Conservation (phyloP, 805 yeast genomes). For the Wickerhamomyces silvicola region DNA sequence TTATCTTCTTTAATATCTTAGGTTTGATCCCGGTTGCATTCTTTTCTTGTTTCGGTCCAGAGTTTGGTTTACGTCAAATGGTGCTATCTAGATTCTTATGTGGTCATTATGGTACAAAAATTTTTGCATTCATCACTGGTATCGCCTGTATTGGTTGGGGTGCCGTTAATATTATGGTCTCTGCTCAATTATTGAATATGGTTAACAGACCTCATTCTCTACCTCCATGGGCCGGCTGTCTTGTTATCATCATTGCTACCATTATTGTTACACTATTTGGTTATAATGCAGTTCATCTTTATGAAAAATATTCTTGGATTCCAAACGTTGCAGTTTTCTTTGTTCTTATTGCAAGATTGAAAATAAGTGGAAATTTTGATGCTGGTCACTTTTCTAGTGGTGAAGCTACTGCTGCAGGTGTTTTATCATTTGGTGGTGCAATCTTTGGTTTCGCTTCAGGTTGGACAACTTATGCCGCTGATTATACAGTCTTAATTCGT, state of each 20-base stretch:
- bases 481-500: slow-evolving; percentile 85
- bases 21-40: slow-evolving; percentile 80
- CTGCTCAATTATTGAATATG: slow-evolving; percentile 76
- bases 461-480: slow-evolving; percentile 91
- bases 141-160: slow-evolving; percentile 95
- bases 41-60: slow-evolving; percentile 77
- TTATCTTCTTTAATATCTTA: slow-evolving; percentile 65
- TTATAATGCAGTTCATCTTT: slow-evolving; percentile 70
- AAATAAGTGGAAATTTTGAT: slow-evolving; percentile 57
- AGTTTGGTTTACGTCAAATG: slow-evolving; percentile 85
- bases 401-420: slow-evolving; percentile 62
- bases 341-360: slow-evolving; percentile 72
- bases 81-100: slow-evolving; percentile 68
- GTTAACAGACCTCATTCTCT: slow-evolving; percentile 53
- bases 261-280: slow-evolving; percentile 77
- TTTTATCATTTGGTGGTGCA: slow-evolving; percentile 76
- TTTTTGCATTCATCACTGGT: slow-evolving; percentile 70
- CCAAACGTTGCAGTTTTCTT: slow-evolving; percentile 71
- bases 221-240: slow-evolving; percentile 90
- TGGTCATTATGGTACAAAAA: slow-evolving; percentile 70
- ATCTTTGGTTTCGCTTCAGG: slow-evolving; percentile 88
- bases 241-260: slow-evolving; percentile 63
- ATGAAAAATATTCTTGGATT: slow-evolving; percentile 85
- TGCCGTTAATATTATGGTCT: slow-evolving; percentile 84
- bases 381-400: slow-evolving; percentile 51